These are phyloP conservation scores for Brassica juncea DNA, from an alignment of 345 rosid species.

Conservation along the genomic window DNA sequence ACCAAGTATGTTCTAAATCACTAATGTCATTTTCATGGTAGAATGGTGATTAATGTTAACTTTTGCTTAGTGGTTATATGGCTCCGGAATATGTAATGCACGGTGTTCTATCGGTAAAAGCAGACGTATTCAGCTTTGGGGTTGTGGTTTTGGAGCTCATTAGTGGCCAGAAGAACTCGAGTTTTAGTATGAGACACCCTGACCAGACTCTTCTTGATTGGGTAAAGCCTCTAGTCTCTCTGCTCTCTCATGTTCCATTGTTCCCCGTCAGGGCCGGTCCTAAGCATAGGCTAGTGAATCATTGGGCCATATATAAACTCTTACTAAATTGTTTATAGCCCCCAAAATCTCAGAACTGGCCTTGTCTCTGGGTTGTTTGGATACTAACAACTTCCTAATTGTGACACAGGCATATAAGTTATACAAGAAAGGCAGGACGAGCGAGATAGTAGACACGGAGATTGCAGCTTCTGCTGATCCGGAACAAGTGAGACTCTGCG, in stretches of 20 bases:
- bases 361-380: not conserved
- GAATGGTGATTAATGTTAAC: not conserved
- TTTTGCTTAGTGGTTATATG: constrained; percentile 79
- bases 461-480: constrained; percentile 54
- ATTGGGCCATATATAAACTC: no score
- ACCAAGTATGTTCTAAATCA: constrained; percentile 69
- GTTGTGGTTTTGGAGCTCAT: constrained; percentile 86
- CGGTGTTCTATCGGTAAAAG: constrained; percentile 75
- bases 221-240: constrained; percentile 51
- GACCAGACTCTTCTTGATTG: constrained; percentile 82
- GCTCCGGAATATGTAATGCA: constrained; percentile 97
- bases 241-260: not conserved
- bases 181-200: constrained; percentile 50
- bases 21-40: not conserved
- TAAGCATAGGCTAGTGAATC: no score
- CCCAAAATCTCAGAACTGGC: not conserved
- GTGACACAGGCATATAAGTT: constrained; percentile 68
- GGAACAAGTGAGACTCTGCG: constrained; percentile 66
- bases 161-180: constrained; percentile 77
- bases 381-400: not conserved
- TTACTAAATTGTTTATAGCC: not conserved
- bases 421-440: constrained; percentile 62
- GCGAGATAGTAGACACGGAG: constrained; percentile 66
- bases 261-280: not conserved
- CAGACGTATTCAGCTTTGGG: constrained; percentile 96